phyloP scores from a whole-genome alignment of 805 yeast genomes.

The Cephaloascus fragrans region DNA sequence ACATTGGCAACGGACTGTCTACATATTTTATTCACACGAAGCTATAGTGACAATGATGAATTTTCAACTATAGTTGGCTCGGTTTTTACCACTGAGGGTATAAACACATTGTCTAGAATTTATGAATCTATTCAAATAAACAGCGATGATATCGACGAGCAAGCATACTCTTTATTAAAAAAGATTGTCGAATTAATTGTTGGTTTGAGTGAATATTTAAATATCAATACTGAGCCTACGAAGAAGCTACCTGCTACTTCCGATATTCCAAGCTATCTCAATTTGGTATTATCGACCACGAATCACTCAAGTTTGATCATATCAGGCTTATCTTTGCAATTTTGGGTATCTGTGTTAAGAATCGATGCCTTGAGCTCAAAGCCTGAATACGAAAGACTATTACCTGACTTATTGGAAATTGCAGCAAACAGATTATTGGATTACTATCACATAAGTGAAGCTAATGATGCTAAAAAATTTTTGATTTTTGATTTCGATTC shows the following conservation, averaged over 20 bases:
- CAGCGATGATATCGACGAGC: conserved; percentile 70
- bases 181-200: conserved; percentile 92
- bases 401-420: conserved; percentile 63
- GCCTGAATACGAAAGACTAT: conserved; percentile 40
- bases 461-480: conserved; percentile 52
- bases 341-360: conserved; percentile 89
- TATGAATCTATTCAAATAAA: conserved; percentile 51
- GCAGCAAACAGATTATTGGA: conserved; percentile 73
- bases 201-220: conserved; percentile 71
- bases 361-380: conserved; percentile 62
- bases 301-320: conserved; percentile 80
- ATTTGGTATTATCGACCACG: conserved; percentile 71
- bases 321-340: conserved; percentile 81
- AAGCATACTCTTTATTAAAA: conserved; percentile 70
- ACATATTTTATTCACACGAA: conserved; percentile 79
- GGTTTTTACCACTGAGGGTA: conserved; percentile 68
- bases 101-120: conserved; percentile 54
- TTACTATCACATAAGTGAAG: conserved; percentile 60
- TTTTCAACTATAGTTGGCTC: conserved; percentile 71
- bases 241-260: conserved; percentile 35
- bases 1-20: conserved; percentile 85
- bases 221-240: conserved; percentile 19
- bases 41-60: conserved; percentile 55
- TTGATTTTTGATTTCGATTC: conserved; percentile 86
- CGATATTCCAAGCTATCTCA: conserved; percentile 60